Base-by-base conservation (phyloP, 345 rosid genomes). In the Eucalyptus pauciflora region DNA sequence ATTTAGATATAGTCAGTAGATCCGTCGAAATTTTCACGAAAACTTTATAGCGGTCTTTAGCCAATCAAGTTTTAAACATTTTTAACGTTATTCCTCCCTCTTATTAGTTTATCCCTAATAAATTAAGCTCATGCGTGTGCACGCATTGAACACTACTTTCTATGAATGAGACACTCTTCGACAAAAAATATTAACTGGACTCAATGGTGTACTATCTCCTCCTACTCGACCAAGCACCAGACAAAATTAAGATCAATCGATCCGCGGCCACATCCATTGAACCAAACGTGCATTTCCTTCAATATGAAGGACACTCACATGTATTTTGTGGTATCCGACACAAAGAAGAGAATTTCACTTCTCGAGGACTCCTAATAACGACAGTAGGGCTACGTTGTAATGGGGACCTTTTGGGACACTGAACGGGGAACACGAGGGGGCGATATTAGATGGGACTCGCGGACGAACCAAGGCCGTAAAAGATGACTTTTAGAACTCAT, bases 401-500 rank as follows among this genome's bases (percentile, higher is more conserved):
- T 37, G 48, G 83, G 46, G 83, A 76, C 48, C 20, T 37, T 76
- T 3, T 20, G 83, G 4, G 48, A 76, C 46, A 3, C 48, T 20
- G 83, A 76, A 71, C 46, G 48, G 25, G 25, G 46, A 10, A 76
- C 83, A 37, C 27, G 83, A 71, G 83, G 83, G 46, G 48, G 48
- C 46, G 83, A 76, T 5, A 37, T 76, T 20, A 37, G 83, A 76
- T 18, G 88, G 86, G 90, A 93, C 93, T 86, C 15, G 51, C 87
- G 86, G 91, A 71, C 54, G 31, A 93, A 91, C 51, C 88, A 80
- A 90, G 89, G 87, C 96, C 96, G 89, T 90, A 91, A 62, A 92
- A 90, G 90, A 88, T 58, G 86, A 87, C 93, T 94, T 93, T 93
- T 67, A 76, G 88, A 93, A 89, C 90, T 89, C 92, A 90, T 89